Percentiles rank a stretch among this genome's conserved stretches.
phyloP scores from a whole-genome alignment of 176 grass and related monocot genomes.

The Saccharum officinarum region DNA sequence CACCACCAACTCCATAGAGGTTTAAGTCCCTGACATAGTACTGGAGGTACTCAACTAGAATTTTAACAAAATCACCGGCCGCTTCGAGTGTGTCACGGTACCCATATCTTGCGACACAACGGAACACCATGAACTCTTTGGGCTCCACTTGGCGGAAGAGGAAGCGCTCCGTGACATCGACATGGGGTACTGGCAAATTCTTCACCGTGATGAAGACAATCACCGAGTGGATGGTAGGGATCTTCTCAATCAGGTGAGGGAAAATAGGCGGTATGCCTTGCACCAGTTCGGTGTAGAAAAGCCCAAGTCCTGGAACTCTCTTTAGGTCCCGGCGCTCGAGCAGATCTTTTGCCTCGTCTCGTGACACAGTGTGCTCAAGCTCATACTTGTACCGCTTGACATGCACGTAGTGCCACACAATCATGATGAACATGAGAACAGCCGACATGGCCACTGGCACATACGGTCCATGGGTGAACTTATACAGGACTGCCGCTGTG shows the following conservation, averaged over 20 bases:
- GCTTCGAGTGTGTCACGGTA: slow-evolving; percentile 58
- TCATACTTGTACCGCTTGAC: slow-evolving; percentile 67
- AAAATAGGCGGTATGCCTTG: slow-evolving; percentile 82
- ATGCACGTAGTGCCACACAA: slow-evolving; percentile 76
- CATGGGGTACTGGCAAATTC: slow-evolving; percentile 43
- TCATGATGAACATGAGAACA: slow-evolving; percentile 62
- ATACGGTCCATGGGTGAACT: slow-evolving; percentile 58
- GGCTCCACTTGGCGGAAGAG: slow-evolving; percentile 66
- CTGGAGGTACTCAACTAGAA: slow-evolving; percentile 57
- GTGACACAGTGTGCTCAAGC: slow-evolving; percentile 39
- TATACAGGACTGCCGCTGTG: slow-evolving; percentile 60
- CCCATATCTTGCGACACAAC: slow-evolving; percentile 69
- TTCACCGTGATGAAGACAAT: slow-evolving; percentile 70
- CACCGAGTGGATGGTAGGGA: slow-evolving; percentile 59
- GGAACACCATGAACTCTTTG: slow-evolving; percentile 51
- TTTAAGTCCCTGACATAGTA: slow-evolving; percentile 49
- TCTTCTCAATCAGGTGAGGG: slow-evolving; percentile 63
- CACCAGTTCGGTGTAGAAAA: slow-evolving; percentile 82
- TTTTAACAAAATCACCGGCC: slow-evolving; percentile 38
- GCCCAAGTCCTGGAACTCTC: slow-evolving; percentile 61
- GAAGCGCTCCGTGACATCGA: slow-evolving; percentile 53
- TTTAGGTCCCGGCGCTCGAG: slow-evolving; percentile 11
- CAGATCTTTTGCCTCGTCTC: slow-evolving; percentile 32
- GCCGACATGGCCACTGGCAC: slow-evolving; percentile 50
- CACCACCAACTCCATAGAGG: slow-evolving; percentile 26